Base-by-base conservation (phyloP, 1,284 basidiomycete species). In the Apiotrichum montevideense region DNA sequence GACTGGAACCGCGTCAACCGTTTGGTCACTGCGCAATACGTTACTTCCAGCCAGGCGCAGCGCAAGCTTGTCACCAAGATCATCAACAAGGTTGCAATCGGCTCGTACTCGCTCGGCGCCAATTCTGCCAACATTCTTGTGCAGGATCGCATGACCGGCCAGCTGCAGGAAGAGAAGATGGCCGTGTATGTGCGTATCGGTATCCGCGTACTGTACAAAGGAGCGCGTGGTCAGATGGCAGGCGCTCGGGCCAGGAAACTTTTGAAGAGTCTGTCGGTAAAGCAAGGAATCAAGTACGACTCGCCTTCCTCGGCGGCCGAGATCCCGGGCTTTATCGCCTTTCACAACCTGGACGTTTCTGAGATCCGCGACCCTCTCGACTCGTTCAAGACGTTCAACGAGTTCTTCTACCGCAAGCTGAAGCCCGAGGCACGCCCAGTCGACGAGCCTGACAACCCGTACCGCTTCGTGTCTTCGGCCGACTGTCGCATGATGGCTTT, bases 401-500 rank as follows among this genome's bases (percentile, higher is more conserved):
- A 92, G 53, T 79, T 80, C 72, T 95, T 95, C 78, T 92, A 92
- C 68, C 87, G 93, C 43, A 91, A 93, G 78, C 83, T 98, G 34
- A 95, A 90, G 71, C 81, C 86, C 0, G 81, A 81, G n/a, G 90
- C 90, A 0, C 84, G 95, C 3, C 92, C 90, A 0, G 77, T 89
- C 33, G 87, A 88, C 47, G 77, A 79, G 14, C 86, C 85, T 0
- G 82, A 87, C 0, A 84, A 98, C 67, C 84, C 88, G 0, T 81
- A 78, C 40, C 83, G 87, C 8, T 79, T 97, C 29, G 90, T 97
- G 51, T 90, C 87, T 51, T 85, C 85, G 32, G 95, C 95, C 0
- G 95, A 98, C 78, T 97, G 91, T 71, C 85, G 95, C 33, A 83
- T 97, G 66, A 95, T 97, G 87, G 85, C 86, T 0, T 98, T 98